Conservation (phyloP, 176 grass and related monocot genomes). For the Chloris gayana region DNA sequence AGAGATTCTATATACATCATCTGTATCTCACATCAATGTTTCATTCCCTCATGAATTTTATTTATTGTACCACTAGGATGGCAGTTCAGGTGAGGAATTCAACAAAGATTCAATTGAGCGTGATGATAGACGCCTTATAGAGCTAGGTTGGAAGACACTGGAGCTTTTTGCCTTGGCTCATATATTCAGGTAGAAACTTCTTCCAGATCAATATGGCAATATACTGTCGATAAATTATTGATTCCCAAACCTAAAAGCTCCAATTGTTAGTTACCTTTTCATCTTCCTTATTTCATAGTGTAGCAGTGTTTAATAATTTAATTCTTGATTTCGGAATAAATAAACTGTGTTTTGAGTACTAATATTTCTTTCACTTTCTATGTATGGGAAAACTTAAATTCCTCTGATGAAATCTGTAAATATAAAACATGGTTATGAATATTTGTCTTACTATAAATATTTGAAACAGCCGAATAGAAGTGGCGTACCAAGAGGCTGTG, state of each 20-base stretch:
- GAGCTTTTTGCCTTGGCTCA: conserved; percentile 88
- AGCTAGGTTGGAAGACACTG: conserved; percentile 86
- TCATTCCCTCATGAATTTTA: conserved; percentile 11
- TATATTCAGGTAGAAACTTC: conserved; percentile 74
- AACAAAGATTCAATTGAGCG: conserved; percentile 89
- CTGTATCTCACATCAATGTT: neutral
- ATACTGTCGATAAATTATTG: conserved; percentile 16
- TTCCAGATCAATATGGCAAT: conserved; percentile 15
- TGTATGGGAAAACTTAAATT: conserved; percentile 22
- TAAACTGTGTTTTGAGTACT: neutral
- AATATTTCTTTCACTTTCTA: conserved; percentile 15
- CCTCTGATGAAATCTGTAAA: conserved; percentile 14
- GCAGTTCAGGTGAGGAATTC: conserved; percentile 80
- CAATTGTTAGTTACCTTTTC: conserved; percentile 12
- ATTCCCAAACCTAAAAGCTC: neutral
- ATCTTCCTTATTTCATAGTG: conserved; percentile 18
- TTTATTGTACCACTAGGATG: conserved; percentile 60
- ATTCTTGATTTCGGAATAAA: neutral
- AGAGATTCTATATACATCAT: neutral
- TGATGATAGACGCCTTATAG: conserved; percentile 84
- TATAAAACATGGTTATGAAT: neutral
- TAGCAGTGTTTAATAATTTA: neutral
- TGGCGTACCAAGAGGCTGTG: conserved; percentile 88
- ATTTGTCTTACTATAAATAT: conserved; percentile 29
- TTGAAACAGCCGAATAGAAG: conserved; percentile 80